These are phyloP conservation scores for Phlegmacium glaucopus DNA, from an alignment of 768 basidiomycete species.

Conservation along the genomic window DNA sequence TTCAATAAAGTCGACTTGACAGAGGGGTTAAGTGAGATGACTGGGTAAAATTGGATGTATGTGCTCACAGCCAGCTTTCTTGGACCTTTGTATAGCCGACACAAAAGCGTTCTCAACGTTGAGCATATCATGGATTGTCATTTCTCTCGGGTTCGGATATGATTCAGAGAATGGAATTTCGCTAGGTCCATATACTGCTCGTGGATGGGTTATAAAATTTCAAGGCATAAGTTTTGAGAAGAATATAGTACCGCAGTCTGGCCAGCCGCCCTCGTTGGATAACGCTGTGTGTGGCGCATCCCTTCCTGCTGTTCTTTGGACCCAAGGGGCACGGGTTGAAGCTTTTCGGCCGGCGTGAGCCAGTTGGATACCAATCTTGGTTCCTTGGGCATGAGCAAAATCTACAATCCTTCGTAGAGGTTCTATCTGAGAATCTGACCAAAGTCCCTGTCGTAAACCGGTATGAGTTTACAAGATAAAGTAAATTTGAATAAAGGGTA, in stretches of 20 bases:
- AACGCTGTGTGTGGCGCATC: slow-evolving; percentile 33
- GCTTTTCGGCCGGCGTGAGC: slow-evolving; percentile 75
- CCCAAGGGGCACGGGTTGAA: slow-evolving; percentile 68
- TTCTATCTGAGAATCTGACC: slow-evolving; percentile 73
- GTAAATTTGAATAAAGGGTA: not conserved
- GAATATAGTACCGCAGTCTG: slow-evolving; percentile 62
- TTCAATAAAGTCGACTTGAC: slow-evolving; percentile 65
- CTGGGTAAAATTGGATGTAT: not conserved
- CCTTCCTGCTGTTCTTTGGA: slow-evolving; percentile 35
- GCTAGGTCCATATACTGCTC: slow-evolving; percentile 60
- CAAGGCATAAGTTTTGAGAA: no score
- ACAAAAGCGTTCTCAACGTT: slow-evolving; percentile 59
- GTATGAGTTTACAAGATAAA: not conserved
- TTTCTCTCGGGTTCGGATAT: slow-evolving; percentile 55
- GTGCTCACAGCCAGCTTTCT: slow-evolving; percentile 57
- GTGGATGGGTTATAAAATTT: not conserved
- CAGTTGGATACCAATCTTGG: slow-evolving; percentile 75
- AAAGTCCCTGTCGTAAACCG: slow-evolving; percentile 51
- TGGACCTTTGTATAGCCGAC: slow-evolving; percentile 49
- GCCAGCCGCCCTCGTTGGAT: slow-evolving; percentile 67
- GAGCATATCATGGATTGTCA: slow-evolving; percentile 53
- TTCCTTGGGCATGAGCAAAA: slow-evolving; percentile 68
- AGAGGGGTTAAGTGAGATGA: not conserved
- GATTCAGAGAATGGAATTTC: slow-evolving; percentile 48
- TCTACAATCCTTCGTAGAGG: slow-evolving; percentile 69